Conservation (phyloP, 2,329 filamentous ascomycete species). For the Stagonosporopsis vannaccii region DNA sequence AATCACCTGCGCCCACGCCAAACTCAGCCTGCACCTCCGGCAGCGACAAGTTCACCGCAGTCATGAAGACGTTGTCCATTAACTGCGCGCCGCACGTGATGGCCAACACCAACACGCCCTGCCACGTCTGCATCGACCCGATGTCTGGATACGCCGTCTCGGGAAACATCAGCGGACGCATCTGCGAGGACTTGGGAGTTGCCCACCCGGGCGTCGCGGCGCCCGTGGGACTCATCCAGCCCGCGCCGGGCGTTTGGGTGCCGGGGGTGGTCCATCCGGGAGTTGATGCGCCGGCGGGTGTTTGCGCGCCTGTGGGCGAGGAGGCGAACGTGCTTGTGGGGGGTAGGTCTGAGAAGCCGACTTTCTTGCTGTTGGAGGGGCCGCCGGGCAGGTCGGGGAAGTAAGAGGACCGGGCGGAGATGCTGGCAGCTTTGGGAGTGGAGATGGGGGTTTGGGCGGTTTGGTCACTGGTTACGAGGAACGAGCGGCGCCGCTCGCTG, state of each 20-base stretch:
- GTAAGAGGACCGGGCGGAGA: conserved; percentile 16
- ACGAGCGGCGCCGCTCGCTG: conserved; percentile 11
- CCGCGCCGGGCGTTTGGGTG: conserved; percentile 8
- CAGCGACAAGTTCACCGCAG: conserved; percentile 15
- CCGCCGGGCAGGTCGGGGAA: conserved; percentile 10
- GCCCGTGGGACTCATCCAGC: conserved; percentile 14
- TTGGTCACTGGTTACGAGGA: conserved; percentile 1
- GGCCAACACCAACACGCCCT: conserved; percentile 3
- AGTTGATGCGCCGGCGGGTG: conserved; percentile 12
- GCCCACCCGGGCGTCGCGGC: conserved; percentile 17
- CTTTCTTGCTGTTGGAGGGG: conserved; percentile 2
- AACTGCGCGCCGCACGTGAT: conserved; percentile 15
- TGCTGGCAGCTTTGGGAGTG: conserved; percentile 14
- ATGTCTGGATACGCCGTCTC: conserved; percentile 14
- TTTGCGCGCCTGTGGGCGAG: conserved; percentile 11
- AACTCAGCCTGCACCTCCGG: conserved; percentile 17
- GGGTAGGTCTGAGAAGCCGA: conserved; percentile 8
- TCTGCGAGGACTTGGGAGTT: conserved; percentile 15
- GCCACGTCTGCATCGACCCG: conserved; percentile 17
- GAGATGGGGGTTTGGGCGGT: conserved; percentile 8
- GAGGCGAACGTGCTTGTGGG: conserved; percentile 5
- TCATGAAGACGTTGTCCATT: conserved; percentile 18
- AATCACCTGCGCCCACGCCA: conserved; percentile 9
- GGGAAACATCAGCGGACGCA: conserved; percentile 15
- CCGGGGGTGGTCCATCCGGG: conserved; percentile 18